A percentile compares a stretch with the other conserved stretches of the same genome.
Conservation (phyloP, 1,284 basidiomycete genomes). For the Naganishia sp. region DNA sequence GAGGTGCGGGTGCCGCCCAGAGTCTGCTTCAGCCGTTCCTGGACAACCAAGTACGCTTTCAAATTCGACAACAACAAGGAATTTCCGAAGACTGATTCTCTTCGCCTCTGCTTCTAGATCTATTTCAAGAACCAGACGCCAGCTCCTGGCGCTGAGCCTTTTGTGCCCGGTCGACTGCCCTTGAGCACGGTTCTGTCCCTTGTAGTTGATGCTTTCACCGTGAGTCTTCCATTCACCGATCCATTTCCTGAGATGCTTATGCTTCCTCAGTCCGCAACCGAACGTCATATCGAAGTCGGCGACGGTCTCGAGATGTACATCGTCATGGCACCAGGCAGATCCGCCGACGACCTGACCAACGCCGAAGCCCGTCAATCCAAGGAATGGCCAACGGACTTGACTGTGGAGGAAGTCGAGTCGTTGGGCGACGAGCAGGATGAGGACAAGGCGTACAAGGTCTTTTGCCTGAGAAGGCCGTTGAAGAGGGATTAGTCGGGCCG, state of each 20-base stretch:
- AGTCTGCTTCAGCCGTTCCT: slow-evolving; percentile 90
- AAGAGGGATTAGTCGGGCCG: slow-evolving; percentile 48
- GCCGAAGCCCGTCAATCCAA: slow-evolving; percentile 54
- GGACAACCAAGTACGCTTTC: slow-evolving; percentile 75
- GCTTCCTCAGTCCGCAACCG: slow-evolving; percentile 68
- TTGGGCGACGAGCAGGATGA: slow-evolving; percentile 42
- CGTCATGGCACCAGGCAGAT: slow-evolving; percentile 70
- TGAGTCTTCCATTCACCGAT: background rate
- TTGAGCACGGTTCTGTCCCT: slow-evolving; percentile 75
- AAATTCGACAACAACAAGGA: slow-evolving; percentile 35
- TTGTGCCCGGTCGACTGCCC: slow-evolving; percentile 75
- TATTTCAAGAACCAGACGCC: slow-evolving; percentile 89
- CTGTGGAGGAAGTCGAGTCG: slow-evolving; percentile 48
- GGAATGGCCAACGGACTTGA: slow-evolving; percentile 60
- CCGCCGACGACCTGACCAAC: slow-evolving; percentile 64
- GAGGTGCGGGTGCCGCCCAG: slow-evolving; percentile 88
- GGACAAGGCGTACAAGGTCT: slow-evolving; percentile 40
- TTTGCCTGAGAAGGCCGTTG: slow-evolving; percentile 47
- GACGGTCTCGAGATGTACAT: slow-evolving; percentile 90
- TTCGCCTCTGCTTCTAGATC: slow-evolving; percentile 64
- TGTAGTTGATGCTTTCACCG: slow-evolving; percentile 76
- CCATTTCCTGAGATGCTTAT: slow-evolving; percentile 42
- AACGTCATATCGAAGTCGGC: slow-evolving; percentile 95
- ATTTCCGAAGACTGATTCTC: slow-evolving; percentile 24
- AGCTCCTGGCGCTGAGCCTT: slow-evolving; percentile 61